Evolutionary conservation across 352 stramenopile genomes (phyloP).

Genomic region (Thalassiosira gravida): DNA sequence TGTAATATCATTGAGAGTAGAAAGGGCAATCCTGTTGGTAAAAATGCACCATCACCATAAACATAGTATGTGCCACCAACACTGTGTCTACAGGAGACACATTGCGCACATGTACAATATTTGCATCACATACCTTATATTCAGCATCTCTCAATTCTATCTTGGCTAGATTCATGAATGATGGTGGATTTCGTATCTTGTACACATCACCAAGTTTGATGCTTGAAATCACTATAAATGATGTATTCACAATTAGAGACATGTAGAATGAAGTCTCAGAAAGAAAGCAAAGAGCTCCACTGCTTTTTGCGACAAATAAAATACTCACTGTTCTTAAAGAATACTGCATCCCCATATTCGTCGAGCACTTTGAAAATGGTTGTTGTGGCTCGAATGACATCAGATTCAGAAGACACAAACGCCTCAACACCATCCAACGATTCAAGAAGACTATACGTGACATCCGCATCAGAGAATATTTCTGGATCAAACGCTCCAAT

Average conservation of each 20-base stretch:
- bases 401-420: constrained; percentile 39
- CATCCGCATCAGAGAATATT: constrained; percentile 43
- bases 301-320: too few relatives aligned
- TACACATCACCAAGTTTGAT: constrained; percentile 49
- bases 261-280: too few relatives aligned
- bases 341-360: constrained; percentile 50
- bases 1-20: too few relatives aligned
- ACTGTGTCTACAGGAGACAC: too few relatives aligned
- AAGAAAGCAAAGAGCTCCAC: too few relatives aligned
- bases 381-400: constrained; percentile 26
- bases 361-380: constrained; percentile 71
- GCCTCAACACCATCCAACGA: constrained; percentile 46
- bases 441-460: constrained; percentile 49
- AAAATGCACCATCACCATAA: too few relatives aligned
- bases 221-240: constrained; percentile 38
- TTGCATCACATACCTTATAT: constrained; percentile 63
- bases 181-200: constrained; percentile 65
- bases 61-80: too few relatives aligned
- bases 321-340: constrained; percentile 73
- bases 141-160: constrained; percentile 63
- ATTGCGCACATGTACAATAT: too few relatives aligned
- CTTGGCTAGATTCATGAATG: constrained; percentile 60
- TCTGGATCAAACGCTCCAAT: constrained; percentile 57
- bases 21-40: too few relatives aligned
- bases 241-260: too few relatives aligned